Evolutionary conservation across 164 flowering plant genomes (phyloP), one percentile per base, ranked within the genome.

Genomic region (Saururus chinensis): DNA sequence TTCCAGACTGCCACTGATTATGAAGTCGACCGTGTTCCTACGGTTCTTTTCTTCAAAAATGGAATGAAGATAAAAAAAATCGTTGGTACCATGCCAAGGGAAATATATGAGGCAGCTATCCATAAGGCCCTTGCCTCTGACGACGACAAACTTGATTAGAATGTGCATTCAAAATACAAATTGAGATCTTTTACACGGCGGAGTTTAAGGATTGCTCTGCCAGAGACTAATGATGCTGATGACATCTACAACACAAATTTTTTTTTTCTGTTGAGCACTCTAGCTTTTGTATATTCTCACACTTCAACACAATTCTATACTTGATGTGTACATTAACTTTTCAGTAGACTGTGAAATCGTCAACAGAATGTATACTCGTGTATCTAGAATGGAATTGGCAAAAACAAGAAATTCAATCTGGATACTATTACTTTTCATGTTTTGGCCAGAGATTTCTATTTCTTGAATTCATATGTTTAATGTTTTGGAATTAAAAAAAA

Each of bases 21-120:
- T 63, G 93, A 78, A 51, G 76, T 88, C 35, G 80, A 83, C 76
- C 92, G 84, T 48, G 91, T 92, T 0, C 92, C 98, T 4, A 86
- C 89, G 59, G 96, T 92, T 60, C 25, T 88, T 72, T 75, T 89
- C 42, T 92, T 89, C 66, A 89, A 85, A 66, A 77, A 92, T 61
- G 96, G 98, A 10, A 70, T 75, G 80, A 86, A 82, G 67, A 67
- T 73, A 17, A 80, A 80, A n/a, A 40, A 80, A 49, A 71, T 92
- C 12, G 75, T 83, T 63, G 98, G 98, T n/a, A 89, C 97, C 41
- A 85, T 88, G 93, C 96, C 88, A 16, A 86, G 86, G 67, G 85
- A 87, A 55, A 80, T 78, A 67, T 86, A 86, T 63, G 80, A 81
- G 53, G 76, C 80, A 52, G 88, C 92, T 59, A 81, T 92, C 53